Conservation (phyloP, 768 basidiomycete species). For the Chlorophyllum brunneum region DNA sequence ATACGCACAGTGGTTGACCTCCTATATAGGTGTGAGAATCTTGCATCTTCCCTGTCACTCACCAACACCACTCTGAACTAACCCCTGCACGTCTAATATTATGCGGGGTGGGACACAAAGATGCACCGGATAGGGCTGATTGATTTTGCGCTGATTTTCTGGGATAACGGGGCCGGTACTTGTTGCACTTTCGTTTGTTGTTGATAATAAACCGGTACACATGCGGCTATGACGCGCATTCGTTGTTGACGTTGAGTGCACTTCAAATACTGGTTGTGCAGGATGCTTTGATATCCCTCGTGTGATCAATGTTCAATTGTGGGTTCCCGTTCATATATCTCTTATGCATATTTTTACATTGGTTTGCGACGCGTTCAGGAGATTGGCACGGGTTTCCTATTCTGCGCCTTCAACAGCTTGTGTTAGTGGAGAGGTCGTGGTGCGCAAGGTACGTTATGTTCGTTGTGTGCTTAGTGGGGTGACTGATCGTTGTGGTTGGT, state of each 20-base stretch:
- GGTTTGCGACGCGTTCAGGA: slow-evolving; percentile 89
- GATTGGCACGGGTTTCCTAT: slow-evolving; percentile 85
- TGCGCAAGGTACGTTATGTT: slow-evolving; percentile 63
- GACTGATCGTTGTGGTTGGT: slow-evolving; percentile 37
- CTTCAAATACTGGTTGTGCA: slow-evolving; percentile 90
- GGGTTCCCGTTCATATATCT: slow-evolving; percentile 21
- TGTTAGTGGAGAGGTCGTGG: slow-evolving; percentile 89
- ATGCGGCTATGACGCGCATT: slow-evolving; percentile 89
- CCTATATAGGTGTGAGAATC: too few relatives aligned
- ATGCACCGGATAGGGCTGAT: slow-evolving; percentile 83
- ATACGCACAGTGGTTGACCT: too few relatives aligned
- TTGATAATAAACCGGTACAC: slow-evolving; percentile 90
- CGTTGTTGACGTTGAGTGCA: slow-evolving; percentile 83
- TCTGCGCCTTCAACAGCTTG: slow-evolving; percentile 73
- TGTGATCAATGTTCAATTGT: slow-evolving; percentile 78
- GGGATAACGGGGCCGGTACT: slow-evolving; percentile 84
- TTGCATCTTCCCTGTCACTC: too few relatives aligned
- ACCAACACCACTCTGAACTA: slow-evolving; percentile 19
- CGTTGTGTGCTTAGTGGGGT: not conserved
- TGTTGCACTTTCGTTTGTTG: slow-evolving; percentile 9
- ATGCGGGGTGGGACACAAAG: slow-evolving; percentile 70
- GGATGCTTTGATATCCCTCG: slow-evolving; percentile 68
- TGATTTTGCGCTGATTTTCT: slow-evolving; percentile 89
- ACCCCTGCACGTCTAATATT: slow-evolving; percentile 71
- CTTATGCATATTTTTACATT: slow-evolving; percentile 34